Percentiles rank a stretch among this genome's conserved stretches.
phyloP scores from a whole-genome alignment of 2,329 filamentous ascomycete genomes.

The Trichoderma atroviride region DNA sequence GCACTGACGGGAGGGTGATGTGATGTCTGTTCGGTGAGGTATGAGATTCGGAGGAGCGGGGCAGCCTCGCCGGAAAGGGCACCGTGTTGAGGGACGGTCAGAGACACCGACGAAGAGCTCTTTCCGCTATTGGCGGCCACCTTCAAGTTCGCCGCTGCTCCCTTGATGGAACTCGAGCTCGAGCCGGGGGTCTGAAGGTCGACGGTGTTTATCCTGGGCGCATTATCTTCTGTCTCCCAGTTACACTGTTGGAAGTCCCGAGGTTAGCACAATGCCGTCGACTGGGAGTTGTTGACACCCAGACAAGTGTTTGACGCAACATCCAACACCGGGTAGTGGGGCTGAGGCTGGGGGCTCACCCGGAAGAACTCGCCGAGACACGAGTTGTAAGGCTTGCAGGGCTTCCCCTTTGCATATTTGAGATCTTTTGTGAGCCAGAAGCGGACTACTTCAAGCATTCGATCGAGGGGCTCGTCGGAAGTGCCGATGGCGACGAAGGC shows the following conservation, averaged over 20 bases:
- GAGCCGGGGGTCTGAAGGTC: constrained; percentile 39
- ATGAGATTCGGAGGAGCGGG: constrained; percentile 74
- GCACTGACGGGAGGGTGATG: constrained; percentile 97
- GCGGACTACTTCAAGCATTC: constrained; percentile 90
- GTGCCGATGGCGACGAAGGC: constrained; percentile 83
- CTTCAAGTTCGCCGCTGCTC: constrained; percentile 53
- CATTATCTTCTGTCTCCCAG: constrained; percentile 86
- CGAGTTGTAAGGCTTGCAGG: constrained; percentile 99
- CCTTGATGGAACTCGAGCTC: constrained; percentile 42
- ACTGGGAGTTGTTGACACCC: neutral
- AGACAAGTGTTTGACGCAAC: neutral
- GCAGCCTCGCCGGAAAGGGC: constrained; percentile 47
- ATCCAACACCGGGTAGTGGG: neutral
- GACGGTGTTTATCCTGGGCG: constrained; percentile 63
- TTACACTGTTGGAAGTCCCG: constrained; percentile 66
- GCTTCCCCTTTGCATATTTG: constrained; percentile 98
- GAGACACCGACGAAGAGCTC: constrained; percentile 51
- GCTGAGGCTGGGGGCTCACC: constrained; percentile 52
- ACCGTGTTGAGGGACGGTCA: constrained; percentile 55
- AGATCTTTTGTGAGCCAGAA: constrained; percentile 99
- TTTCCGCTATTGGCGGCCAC: constrained; percentile 49
- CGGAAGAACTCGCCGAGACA: constrained; percentile 96
- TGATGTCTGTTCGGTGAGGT: constrained; percentile 95
- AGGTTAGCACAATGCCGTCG: neutral
- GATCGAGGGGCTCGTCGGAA: constrained; percentile 85